Conservation (phyloP, 352 stramenopile species). For the Plasmopara viticola region DNA sequence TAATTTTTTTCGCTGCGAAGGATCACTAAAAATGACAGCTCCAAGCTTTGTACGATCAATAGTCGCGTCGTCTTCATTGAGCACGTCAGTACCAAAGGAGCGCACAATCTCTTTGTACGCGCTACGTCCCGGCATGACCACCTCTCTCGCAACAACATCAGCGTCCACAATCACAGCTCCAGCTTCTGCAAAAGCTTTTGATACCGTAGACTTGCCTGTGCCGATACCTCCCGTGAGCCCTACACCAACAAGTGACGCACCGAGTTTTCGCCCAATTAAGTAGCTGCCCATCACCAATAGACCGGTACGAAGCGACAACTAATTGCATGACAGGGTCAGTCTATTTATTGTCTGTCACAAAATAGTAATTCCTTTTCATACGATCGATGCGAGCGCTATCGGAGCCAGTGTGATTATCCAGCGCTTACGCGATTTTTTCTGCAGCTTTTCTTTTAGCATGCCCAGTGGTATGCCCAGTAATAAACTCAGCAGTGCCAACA, state of each 20-base stretch:
- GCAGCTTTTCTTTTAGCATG: slow-evolving; percentile 44
- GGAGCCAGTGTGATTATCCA: slow-evolving; percentile 38
- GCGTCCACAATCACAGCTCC: slow-evolving; percentile 78
- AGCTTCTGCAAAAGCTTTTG: slow-evolving; percentile 39
- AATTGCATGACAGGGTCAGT: neutral
- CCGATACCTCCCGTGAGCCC: slow-evolving; percentile 80
- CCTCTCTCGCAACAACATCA: slow-evolving; percentile 69
- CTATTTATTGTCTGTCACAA: neutral
- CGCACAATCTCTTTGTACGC: slow-evolving; percentile 76
- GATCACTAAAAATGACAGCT: slow-evolving; percentile 78
- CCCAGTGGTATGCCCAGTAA: slow-evolving; percentile 40
- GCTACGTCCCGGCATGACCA: slow-evolving; percentile 64
- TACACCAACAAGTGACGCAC: slow-evolving; percentile 58
- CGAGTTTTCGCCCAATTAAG: slow-evolving; percentile 37
- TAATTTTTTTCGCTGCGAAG: slow-evolving; percentile 60
- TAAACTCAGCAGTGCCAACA: slow-evolving; percentile 30
- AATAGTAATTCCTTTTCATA: slow-evolving; percentile 16
- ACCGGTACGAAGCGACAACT: slow-evolving; percentile 37
- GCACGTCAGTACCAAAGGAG: slow-evolving; percentile 56
- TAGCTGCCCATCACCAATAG: slow-evolving; percentile 20
- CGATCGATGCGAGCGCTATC: slow-evolving; percentile 32
- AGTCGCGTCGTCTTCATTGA: slow-evolving; percentile 69
- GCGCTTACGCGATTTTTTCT: slow-evolving; percentile 35
- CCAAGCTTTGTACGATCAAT: slow-evolving; percentile 81
- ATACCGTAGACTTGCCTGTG: slow-evolving; percentile 83